phyloP scores from a whole-genome alignment of 1,284 basidiomycete genomes.

The Irpex sp. region DNA sequence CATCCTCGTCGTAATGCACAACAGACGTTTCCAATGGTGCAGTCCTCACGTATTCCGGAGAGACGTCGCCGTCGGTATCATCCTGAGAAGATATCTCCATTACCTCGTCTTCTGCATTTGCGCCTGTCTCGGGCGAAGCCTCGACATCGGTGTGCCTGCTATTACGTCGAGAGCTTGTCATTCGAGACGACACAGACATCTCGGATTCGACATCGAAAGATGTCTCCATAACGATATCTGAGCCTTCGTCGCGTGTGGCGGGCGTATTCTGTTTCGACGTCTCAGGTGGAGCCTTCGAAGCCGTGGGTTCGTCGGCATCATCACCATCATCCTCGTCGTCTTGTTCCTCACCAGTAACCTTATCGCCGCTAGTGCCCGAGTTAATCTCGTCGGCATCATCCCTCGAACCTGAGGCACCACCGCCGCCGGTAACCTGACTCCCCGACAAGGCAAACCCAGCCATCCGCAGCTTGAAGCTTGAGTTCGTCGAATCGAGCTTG shows the following conservation, averaged over 20 bases:
- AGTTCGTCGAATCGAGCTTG: slow-evolving; percentile 13
- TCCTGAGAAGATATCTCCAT: background rate
- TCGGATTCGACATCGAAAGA: slow-evolving; percentile 1
- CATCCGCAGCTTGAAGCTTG: slow-evolving; percentile 6
- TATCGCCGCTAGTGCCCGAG: no score
- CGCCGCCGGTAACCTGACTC: slow-evolving; percentile 25
- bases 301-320: background rate
- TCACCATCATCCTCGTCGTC: background rate
- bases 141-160: background rate
- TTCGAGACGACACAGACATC: background rate
- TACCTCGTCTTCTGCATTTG: background rate
- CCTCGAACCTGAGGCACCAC: slow-evolving; percentile 16
- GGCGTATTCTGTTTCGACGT: background rate
- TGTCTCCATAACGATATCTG: background rate
- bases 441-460: slow-evolving; percentile 46
- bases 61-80: background rate
- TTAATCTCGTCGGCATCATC: background rate
- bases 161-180: background rate
- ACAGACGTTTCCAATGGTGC: background rate
- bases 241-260: background rate
- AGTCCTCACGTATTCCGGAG: background rate
- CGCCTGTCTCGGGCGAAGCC: background rate
- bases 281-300: background rate
- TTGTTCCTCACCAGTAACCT: background rate
- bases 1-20: background rate